Evolutionary conservation across 2,329 filamentous ascomycete genomes (phyloP).

Genomic region (Metarhizium sp.): DNA sequence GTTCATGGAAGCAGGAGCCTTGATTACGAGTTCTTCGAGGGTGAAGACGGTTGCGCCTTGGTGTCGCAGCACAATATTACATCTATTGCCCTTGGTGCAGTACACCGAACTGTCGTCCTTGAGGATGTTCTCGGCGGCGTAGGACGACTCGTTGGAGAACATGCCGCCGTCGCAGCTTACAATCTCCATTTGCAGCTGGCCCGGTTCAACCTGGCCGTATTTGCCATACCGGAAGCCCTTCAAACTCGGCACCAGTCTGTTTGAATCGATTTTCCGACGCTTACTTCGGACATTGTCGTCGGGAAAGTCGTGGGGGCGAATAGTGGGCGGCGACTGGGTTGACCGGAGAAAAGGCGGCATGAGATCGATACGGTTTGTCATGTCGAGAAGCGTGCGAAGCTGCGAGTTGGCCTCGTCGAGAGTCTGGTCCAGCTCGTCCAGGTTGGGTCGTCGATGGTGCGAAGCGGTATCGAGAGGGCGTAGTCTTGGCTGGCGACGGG

Average conservation of each 20-base stretch:
- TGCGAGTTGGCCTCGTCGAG: slow-evolving; percentile 35
- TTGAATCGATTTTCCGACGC: slow-evolving; percentile 61
- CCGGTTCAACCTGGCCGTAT: slow-evolving; percentile 79
- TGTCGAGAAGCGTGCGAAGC: slow-evolving; percentile 32
- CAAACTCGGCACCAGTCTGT: slow-evolving; percentile 39
- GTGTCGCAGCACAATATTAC: slow-evolving; percentile 79
- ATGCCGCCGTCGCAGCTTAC: slow-evolving; percentile 81
- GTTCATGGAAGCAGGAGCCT: slow-evolving; percentile 62
- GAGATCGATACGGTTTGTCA: slow-evolving; percentile 22
- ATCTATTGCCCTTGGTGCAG: slow-evolving; percentile 78
- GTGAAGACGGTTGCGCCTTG: slow-evolving; percentile 72
- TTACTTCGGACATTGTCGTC: slow-evolving; percentile 49
- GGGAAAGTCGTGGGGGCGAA: slow-evolving; percentile 27
- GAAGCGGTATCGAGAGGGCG: slow-evolving; percentile 13
- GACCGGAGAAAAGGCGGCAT: slow-evolving; percentile 20
- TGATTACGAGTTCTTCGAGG: slow-evolving; percentile 79
- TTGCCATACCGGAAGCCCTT: slow-evolving; percentile 69
- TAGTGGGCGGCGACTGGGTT: slow-evolving; percentile 24
- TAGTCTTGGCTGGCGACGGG: slow-evolving; percentile 16
- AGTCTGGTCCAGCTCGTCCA: slow-evolving; percentile 28
- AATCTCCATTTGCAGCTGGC: slow-evolving; percentile 75
- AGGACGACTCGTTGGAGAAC: slow-evolving; percentile 51
- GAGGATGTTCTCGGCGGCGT: slow-evolving; percentile 72
- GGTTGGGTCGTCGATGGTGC: slow-evolving; percentile 14
- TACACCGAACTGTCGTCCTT: slow-evolving; percentile 78